Percentiles rank a stretch among this genome's conserved stretches.
phyloP scores from a whole-genome alignment of 164 flowering plant species.

The Brasenia schreberi region DNA sequence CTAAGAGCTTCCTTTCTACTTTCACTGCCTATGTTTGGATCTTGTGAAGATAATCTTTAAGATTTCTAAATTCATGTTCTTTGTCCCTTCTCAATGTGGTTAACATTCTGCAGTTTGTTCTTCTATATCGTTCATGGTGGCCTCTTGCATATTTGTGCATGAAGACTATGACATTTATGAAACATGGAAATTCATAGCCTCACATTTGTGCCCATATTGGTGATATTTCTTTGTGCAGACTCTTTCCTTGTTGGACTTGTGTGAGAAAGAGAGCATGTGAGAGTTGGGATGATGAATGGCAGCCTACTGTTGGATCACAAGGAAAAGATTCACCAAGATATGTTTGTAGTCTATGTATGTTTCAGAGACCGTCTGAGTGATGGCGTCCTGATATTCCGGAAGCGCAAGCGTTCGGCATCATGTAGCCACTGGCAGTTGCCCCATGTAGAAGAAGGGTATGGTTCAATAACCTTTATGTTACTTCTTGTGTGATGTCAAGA shows the following conservation, averaged over 20 bases:
- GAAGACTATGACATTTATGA: too few relatives aligned
- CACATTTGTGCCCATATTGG: neutral
- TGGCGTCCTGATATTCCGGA: neutral
- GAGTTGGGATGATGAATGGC: neutral
- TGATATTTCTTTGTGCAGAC: constrained; percentile 33
- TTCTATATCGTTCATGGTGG: too few relatives aligned
- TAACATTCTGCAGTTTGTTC: too few relatives aligned
- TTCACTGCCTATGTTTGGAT: too few relatives aligned
- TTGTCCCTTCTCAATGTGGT: too few relatives aligned
- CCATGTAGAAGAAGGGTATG: neutral
- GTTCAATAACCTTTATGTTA: neutral
- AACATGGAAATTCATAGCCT: neutral
- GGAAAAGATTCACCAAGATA: neutral
- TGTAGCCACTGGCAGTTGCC: neutral
- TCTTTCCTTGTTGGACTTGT: constrained; percentile 59
- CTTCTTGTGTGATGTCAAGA: neutral
- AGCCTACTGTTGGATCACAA: neutral
- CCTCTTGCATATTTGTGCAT: too few relatives aligned
- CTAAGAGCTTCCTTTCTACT: too few relatives aligned
- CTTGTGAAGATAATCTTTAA: too few relatives aligned
- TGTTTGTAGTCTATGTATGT: neutral
- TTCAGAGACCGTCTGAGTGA: too few relatives aligned
- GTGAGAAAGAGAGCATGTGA: constrained; percentile 53
- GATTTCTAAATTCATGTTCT: too few relatives aligned
- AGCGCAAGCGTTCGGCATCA: neutral